Evolutionary conservation across 1,284 basidiomycete genomes (phyloP).

Genomic region (Rhizopogon hawkerae): DNA sequence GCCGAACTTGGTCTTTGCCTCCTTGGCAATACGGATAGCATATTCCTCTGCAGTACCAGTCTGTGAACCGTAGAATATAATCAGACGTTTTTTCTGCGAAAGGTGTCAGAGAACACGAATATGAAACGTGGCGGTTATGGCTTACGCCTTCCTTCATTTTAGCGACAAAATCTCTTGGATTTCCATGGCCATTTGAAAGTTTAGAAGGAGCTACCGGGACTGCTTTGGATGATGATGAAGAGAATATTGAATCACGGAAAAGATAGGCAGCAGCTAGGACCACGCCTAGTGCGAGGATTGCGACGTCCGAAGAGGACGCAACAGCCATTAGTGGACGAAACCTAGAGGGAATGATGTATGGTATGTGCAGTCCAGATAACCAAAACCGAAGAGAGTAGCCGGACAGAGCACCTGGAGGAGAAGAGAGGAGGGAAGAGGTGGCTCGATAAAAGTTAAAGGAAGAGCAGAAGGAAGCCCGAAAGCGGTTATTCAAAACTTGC

Average conservation of each 20-base stretch:
- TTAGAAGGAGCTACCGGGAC: conserved; percentile 40
- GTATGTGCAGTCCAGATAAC: background rate
- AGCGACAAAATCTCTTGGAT: conserved; percentile 81
- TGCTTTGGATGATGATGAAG: conserved; percentile 50
- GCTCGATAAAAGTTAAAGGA: conserved; percentile 11
- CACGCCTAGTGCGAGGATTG: conserved; percentile 62
- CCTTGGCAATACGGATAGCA: conserved; percentile 86
- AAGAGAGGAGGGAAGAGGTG: background rate
- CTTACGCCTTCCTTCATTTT: conserved; percentile 87
- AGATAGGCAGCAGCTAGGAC: conserved; percentile 68
- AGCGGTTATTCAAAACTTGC: no score
- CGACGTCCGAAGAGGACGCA: conserved; percentile 50
- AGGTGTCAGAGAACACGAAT: conserved; percentile 3
- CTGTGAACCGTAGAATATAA: conserved; percentile 95
- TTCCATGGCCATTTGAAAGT: conserved; percentile 55
- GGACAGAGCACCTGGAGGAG: background rate
- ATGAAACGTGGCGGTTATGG: conserved; percentile 12
- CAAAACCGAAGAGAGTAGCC: background rate
- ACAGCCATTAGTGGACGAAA: conserved; percentile 22
- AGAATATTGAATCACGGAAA: conserved; percentile 69
- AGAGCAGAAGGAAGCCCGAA: conserved; percentile 8
- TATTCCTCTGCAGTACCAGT: conserved; percentile 97
- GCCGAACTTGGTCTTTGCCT: conserved; percentile 90
- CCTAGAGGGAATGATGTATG: background rate
- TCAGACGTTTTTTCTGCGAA: conserved; percentile 82